Base-by-base conservation (phyloP, 169 alveolate species). In the Cryptosporidium viatorum region DNA sequence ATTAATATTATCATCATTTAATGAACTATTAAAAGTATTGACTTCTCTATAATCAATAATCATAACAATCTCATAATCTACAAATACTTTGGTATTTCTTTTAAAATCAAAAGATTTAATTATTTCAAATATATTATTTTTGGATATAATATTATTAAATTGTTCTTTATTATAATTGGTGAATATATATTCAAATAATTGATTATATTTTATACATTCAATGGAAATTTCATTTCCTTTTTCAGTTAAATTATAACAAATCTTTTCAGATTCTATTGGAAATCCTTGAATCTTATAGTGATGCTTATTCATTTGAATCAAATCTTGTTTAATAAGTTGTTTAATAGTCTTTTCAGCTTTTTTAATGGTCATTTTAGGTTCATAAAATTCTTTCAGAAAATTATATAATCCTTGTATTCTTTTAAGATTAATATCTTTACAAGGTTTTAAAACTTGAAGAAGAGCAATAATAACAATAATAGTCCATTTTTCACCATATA, bases 31-130 rank as follows among this genome's bases (percentile, higher is more conserved):
- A 37, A 12, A 31, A 31, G 65, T 60, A 48, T 80, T 80, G 8
- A 80, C 75, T 67, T 80, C 89, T 67, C 89, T 80, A n/a, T 80
- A 80, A 31, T 80, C 89, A 23, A 80, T 65, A 12, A 80, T 48
- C 89, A 80, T 80, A 12, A 80, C 89, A 31, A 80, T 62, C 29
- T 80, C 89, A 80, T 62, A 80, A 26, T 80, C 89, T 10, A 48
- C 3, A 3, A 55, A 55, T n/a, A 55, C 70, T 41, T 80, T 62
- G 48, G 39, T 43, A 18, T 62, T 80, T 29, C 26, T 60, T 62
- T 29, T 80, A 12, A n/a, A 29, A 31, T 59, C 58, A 26, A 80
- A 62, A 0, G 12, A 23, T 41, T 16, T 21, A 33, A 59, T 39
- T 3, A 31, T 50, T 12, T 55, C 71, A 31, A 50, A 33, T 35